These are phyloP conservation scores for Verticillium longisporum DNA, from an alignment of 2,329 filamentous ascomycete species.

Conservation along the genomic window DNA sequence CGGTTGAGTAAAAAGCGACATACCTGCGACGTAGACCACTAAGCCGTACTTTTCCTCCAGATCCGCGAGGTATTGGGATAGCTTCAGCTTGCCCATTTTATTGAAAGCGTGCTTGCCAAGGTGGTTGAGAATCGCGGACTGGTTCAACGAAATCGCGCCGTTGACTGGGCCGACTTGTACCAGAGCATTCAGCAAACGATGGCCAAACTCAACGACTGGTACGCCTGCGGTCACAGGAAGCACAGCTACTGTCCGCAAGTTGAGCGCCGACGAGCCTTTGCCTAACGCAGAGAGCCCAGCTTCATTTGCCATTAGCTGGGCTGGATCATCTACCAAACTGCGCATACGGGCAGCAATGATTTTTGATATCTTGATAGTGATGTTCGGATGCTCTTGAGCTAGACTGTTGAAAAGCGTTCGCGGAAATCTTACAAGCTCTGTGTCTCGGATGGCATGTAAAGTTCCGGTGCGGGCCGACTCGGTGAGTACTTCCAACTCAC, in stretches of 20 bases:
- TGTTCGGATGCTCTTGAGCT: conserved; percentile 92
- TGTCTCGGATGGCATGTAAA: conserved; percentile 91
- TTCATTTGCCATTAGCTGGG: conserved; percentile 60
- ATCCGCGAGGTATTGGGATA: conserved; percentile 93
- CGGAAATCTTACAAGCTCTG: conserved; percentile 92
- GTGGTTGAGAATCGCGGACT: conserved; percentile 89
- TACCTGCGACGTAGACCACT: conserved; percentile 85
- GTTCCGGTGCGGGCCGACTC: conserved; percentile 88
- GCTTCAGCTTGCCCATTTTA: conserved; percentile 91
- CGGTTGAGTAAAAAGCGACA: conserved; percentile 18
- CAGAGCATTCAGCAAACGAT: conserved; percentile 78
- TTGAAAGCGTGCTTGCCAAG: conserved; percentile 94
- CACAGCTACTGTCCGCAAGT: conserved; percentile 86
- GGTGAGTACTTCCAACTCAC: conserved; percentile 93
- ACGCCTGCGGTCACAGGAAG: conserved; percentile 87
- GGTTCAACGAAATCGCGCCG: conserved; percentile 86
- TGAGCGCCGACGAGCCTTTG: conserved; percentile 77
- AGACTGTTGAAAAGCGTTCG: conserved; percentile 96
- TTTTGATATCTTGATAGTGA: conserved; percentile 98
- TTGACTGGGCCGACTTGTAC: conserved; percentile 84
- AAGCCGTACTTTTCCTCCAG: conserved; percentile 95
- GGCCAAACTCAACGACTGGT: conserved; percentile 92
- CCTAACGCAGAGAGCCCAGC: conserved; percentile 50
- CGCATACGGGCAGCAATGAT: conserved; percentile 96
- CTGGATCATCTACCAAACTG: conserved; percentile 74